Conservation (phyloP, 257 asterid species). For the Ilex asprella region DNA sequence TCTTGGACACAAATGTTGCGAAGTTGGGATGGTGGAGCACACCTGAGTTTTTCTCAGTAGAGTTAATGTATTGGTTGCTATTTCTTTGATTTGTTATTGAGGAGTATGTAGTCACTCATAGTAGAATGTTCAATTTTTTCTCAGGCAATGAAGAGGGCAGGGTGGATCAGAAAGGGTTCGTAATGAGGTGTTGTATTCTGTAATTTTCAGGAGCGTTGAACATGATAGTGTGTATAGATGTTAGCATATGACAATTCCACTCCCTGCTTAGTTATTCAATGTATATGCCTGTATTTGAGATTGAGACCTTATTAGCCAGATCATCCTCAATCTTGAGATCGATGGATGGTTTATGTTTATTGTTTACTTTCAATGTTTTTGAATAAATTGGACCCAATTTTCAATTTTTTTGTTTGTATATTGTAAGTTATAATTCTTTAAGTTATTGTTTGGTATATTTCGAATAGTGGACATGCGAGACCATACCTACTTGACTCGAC, state of each 20-base stretch:
- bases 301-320: not conserved
- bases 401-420: no score
- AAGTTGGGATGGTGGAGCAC: not conserved
- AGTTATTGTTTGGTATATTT: no score
- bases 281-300: not conserved
- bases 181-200: slow-evolving; percentile 65
- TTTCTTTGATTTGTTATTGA: not conserved
- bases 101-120: not conserved
- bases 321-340: no score
- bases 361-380: no score
- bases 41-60: not conserved
- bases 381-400: no score
- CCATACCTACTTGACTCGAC: no score
- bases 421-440: no score
- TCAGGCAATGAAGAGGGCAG: slow-evolving; percentile 69
- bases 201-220: slow-evolving; percentile 20
- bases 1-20: not conserved
- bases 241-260: not conserved
- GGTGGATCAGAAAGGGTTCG: slow-evolving; percentile 67
- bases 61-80: not conserved
- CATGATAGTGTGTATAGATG: slow-evolving; percentile 19
- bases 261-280: not conserved
- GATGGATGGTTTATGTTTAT: no score
- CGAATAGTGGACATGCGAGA: no score
- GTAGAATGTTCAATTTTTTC: slow-evolving; percentile 2